A percentile compares a stretch with the other conserved stretches of the same genome.
phyloP scores from a whole-genome alignment of 495 filamentous ascomycete species.

The Aspergillus homomorphus region DNA sequence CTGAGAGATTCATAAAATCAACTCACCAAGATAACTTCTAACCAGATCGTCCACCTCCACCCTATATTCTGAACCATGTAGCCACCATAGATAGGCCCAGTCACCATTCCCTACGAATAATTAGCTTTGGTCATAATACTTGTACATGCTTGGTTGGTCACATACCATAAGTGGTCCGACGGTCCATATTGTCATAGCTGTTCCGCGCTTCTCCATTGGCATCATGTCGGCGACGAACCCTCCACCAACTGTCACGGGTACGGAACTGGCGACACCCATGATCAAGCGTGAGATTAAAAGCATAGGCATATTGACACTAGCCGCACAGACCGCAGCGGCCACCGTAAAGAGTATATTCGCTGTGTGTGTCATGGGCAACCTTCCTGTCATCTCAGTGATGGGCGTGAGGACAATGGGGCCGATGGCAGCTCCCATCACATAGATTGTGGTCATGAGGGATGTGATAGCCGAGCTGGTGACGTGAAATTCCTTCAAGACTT shows the following conservation, averaged over 20 bases:
- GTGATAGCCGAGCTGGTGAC: conserved; percentile 26
- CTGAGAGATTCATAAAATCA: conserved; percentile 15
- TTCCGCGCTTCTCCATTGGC: conserved; percentile 30
- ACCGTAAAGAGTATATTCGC: conserved; percentile 35
- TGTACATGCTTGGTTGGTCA: neutral
- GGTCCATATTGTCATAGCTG: conserved; percentile 38
- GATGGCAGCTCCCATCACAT: conserved; percentile 27
- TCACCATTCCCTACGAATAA: conserved; percentile 8
- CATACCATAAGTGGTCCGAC: conserved; percentile 31
- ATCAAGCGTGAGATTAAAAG: conserved; percentile 39
- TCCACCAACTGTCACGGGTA: conserved; percentile 36
- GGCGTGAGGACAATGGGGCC: conserved; percentile 33
- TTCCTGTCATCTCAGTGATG: conserved; percentile 35
- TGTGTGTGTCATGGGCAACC: conserved; percentile 32
- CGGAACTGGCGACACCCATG: conserved; percentile 31
- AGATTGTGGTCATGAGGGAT: conserved; percentile 33
- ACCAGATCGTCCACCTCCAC: conserved; percentile 56
- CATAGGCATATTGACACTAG: conserved; percentile 31
- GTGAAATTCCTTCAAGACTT: conserved; percentile 50
- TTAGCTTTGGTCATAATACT: neutral
- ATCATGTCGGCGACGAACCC: conserved; percentile 43
- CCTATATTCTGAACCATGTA: conserved; percentile 39
- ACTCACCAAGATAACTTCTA: conserved; percentile 38
- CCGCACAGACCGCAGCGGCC: conserved; percentile 35
- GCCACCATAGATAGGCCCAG: conserved; percentile 37